Evolutionary conservation across 352 stramenopile genomes (phyloP).

Genomic region (Phytopythium helicoides): DNA sequence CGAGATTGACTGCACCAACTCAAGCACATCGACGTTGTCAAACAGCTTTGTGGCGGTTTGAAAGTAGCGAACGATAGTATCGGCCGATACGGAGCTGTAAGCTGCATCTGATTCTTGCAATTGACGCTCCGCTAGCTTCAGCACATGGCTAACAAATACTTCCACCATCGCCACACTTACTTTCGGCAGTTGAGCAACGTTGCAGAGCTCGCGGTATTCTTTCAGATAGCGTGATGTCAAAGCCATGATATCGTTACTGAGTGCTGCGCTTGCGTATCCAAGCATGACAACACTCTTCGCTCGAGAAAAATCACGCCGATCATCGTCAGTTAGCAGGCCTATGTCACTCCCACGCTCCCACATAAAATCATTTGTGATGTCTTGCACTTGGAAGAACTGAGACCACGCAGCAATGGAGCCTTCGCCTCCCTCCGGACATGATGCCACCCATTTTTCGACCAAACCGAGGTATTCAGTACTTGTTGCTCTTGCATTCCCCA

Average conservation of each 20-base stretch:
- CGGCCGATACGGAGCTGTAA: conserved; percentile 29
- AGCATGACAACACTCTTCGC: conserved; percentile 50
- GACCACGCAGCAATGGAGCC: conserved; percentile 59
- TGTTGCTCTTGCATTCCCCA: conserved; percentile 9
- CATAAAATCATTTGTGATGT: conserved; percentile 29
- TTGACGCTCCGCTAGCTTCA: conserved; percentile 70
- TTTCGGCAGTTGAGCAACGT: conserved; percentile 60
- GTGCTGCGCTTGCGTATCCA: conserved; percentile 59
- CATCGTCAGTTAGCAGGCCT: conserved; percentile 28
- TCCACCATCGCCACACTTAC: conserved; percentile 77
- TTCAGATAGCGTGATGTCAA: conserved; percentile 77
- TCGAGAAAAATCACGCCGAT: conserved; percentile 24
- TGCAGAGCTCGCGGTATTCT: conserved; percentile 73
- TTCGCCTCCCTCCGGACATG: conserved; percentile 41
- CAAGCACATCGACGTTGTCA: conserved; percentile 75
- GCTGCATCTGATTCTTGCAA: conserved; percentile 26
- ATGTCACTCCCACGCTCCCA: conserved; percentile 22
- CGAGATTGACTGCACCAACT: conserved; percentile 51
- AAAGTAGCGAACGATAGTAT: conserved; percentile 62
- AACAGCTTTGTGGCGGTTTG: conserved; percentile 78
- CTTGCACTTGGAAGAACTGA: conserved; percentile 61
- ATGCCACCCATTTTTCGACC: conserved; percentile 32
- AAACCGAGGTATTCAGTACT: conserved; percentile 23
- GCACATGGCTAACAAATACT: conserved; percentile 78
- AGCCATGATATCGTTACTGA: conserved; percentile 66